phyloP scores from a whole-genome alignment of 352 stramenopile species.

The Phytophthora macrochlamydospora region DNA sequence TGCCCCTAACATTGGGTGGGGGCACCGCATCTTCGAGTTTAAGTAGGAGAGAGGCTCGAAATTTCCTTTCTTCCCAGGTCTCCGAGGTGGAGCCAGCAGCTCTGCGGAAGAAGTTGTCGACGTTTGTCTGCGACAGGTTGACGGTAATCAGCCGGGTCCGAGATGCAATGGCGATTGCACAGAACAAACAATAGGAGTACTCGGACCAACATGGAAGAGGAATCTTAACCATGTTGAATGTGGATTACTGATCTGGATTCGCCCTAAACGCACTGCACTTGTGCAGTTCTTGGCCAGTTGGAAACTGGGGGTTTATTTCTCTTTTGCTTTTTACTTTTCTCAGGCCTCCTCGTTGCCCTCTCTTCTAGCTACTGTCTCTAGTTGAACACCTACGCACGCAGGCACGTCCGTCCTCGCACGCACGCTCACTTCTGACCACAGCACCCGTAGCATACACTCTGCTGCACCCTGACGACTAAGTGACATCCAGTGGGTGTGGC shows the following conservation, averaged over 20 bases:
- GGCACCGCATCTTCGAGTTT: background rate
- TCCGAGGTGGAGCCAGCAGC: background rate
- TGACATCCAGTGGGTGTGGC: no score
- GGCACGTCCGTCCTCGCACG: no score
- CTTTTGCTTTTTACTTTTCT: no score
- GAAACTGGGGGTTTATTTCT: no score
- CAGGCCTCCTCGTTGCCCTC: no score
- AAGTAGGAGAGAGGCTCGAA: background rate
- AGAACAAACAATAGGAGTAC: slow-evolving; percentile 1
- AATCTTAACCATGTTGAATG: slow-evolving; percentile 6
- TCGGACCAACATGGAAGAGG: slow-evolving; percentile 5
- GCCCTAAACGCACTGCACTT: no score
- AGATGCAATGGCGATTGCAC: background rate
- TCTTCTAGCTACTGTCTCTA: no score
- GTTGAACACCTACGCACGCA: no score
- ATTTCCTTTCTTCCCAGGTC: background rate
- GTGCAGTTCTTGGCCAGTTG: no score
- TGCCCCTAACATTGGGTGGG: slow-evolving; percentile 11
- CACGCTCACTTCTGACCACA: no score
- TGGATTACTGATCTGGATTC: background rate
- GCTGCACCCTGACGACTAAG: no score
- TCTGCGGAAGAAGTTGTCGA: background rate
- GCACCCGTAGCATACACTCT: no score
- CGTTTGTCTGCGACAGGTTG: slow-evolving; percentile 1
- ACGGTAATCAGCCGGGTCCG: background rate